Percentiles rank a stretch among this genome's conserved stretches.
Conservation (phyloP, 495 filamentous ascomycete genomes). For the Ramalina intermedia region DNA sequence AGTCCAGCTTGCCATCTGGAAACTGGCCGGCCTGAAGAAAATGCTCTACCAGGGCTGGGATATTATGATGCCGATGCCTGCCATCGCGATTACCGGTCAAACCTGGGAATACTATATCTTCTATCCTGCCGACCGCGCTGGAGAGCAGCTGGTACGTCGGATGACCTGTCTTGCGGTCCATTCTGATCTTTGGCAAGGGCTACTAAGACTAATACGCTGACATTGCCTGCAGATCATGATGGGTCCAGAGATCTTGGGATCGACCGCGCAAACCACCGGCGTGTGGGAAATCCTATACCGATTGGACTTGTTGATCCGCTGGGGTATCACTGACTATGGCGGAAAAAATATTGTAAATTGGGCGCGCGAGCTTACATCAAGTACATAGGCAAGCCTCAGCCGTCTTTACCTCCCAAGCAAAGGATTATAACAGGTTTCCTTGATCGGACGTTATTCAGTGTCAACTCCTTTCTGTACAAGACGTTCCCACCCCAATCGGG, state of each 20-base stretch:
- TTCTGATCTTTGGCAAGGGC: too few relatives aligned
- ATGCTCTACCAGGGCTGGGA: not conserved
- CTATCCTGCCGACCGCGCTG: not conserved
- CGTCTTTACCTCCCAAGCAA: too few relatives aligned
- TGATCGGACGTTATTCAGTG: too few relatives aligned
- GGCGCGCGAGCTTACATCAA: too few relatives aligned
- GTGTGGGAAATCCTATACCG: slow-evolving; percentile 2
- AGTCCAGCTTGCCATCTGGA: slow-evolving; percentile 4
- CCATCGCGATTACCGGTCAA: not conserved
- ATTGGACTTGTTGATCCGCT: not conserved
- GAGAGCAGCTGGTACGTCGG: not conserved
- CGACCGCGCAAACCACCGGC: not conserved
- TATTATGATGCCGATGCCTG: not conserved
- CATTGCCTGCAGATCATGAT: slow-evolving; percentile 1
- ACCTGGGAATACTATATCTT: not conserved
- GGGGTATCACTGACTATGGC: slow-evolving; percentile 2
- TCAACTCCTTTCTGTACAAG: too few relatives aligned
- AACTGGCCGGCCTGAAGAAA: not conserved
- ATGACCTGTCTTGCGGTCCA: too few relatives aligned
- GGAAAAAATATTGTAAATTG: too few relatives aligned
- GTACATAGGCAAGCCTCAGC: too few relatives aligned
- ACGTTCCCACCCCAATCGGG: too few relatives aligned
- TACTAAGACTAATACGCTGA: too few relatives aligned
- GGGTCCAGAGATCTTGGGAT: not conserved
- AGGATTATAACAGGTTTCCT: too few relatives aligned